Base-by-base conservation (phyloP, 2,329 filamentous ascomycete species). In the Colletotrichum euphorbiae region DNA sequence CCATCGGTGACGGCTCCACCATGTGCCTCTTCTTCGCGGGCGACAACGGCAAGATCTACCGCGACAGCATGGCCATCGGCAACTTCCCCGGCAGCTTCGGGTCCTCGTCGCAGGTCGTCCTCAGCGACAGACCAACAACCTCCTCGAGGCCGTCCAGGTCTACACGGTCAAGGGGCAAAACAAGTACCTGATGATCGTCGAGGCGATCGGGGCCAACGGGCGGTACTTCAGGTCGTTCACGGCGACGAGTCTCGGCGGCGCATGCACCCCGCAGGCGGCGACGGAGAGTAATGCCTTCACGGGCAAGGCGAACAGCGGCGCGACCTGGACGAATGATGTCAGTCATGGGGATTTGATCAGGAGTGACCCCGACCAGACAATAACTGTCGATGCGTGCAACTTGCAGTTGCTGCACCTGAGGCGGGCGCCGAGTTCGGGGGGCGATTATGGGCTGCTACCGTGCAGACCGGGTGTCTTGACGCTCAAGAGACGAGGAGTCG, bases 21-120 rank as follows among this genome's bases (percentile, higher is more conserved):
- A 90, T 90, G 87, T 90, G 90, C 72, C 80, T 91, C 4, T 91
- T 91, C 84, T 91, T 91, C 72, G 82, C 83, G 0, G 89, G 88
- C 7, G 89, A 91, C 77, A 90, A 91, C 70, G 89, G 89, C 75
- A 85, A 84, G 51, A 89, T 91, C 74, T 91, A 91, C 78, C 83
- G 89, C 1, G 75, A 88, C 59, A 85, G 82, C 74, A 91, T 90
- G 87, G 82, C 89, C 42, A 85, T 90, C 24, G 82, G 76, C 52
- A 84, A 86, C 69, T 91, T 91, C 81, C 89, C 89, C 0, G 83
- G 84, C 42, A 83, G 76, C 75, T 90, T 91, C 73, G 88, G 89
- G 68, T 78, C 80, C 0, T 63, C 80, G 0, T 84, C 80, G 1
- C 83, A 81, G 3, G 77, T 84, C 0, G 73, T 90, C 67, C 73